A percentile compares a stretch with the other conserved stretches of the same genome.
Conservation (phyloP, 257 asterid genomes). For the Orobanche coerulescens region DNA sequence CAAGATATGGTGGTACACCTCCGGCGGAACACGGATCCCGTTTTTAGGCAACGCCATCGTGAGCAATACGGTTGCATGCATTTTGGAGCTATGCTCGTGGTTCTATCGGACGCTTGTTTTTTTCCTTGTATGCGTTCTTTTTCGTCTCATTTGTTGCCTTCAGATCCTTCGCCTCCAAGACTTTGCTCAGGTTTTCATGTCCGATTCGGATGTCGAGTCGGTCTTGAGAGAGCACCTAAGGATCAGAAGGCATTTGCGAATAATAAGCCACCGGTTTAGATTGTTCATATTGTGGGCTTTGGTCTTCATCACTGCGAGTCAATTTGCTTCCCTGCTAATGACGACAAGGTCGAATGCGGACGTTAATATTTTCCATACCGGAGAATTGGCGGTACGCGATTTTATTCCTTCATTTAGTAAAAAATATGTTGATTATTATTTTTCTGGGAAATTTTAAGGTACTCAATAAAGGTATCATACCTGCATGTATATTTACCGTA, state of each 20-base stretch:
- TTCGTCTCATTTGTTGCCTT: slow-evolving; percentile 75
- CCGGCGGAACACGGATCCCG: slow-evolving; percentile 44
- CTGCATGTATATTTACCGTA: too few relatives aligned
- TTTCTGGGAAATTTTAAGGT: too few relatives aligned
- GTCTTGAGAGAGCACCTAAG: slow-evolving; percentile 71
- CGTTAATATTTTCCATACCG: slow-evolving; percentile 50
- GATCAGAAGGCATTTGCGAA: slow-evolving; percentile 61
- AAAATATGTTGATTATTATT: too few relatives aligned
- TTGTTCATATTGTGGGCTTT: slow-evolving; percentile 55
- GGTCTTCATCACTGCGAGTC: slow-evolving; percentile 61
- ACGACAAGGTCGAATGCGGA: slow-evolving; percentile 56
- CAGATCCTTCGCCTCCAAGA: slow-evolving; percentile 85
- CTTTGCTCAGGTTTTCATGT: slow-evolving; percentile 62
- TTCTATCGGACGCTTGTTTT: slow-evolving; percentile 41
- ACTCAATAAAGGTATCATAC: too few relatives aligned
- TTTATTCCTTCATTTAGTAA: too few relatives aligned
- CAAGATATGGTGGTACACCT: slow-evolving; percentile 56
- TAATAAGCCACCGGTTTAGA: slow-evolving; percentile 78
- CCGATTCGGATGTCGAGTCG: slow-evolving; percentile 59
- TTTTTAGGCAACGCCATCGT: slow-evolving; percentile 35
- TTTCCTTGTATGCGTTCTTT: slow-evolving; percentile 46
- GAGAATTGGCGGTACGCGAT: slow-evolving; percentile 71
- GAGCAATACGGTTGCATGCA: slow-evolving; percentile 43
- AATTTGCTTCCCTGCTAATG: slow-evolving; percentile 69
- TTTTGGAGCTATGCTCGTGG: slow-evolving; percentile 54